These are phyloP conservation scores for Sphaerosporella brunnea DNA, from an alignment of 495 filamentous ascomycete species.

Conservation along the genomic window DNA sequence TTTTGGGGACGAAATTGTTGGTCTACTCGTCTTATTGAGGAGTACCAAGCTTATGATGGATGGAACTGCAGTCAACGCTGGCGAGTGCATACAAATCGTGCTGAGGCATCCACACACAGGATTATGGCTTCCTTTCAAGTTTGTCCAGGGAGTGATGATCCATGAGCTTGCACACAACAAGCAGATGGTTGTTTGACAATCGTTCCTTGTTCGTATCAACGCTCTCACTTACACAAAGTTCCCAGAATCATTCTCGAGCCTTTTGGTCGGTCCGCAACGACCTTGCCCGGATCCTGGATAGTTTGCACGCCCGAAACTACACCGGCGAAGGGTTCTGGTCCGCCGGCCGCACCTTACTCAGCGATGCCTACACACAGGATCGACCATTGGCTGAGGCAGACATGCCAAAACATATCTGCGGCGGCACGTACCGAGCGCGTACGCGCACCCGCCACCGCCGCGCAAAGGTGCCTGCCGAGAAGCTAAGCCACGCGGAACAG, in stretches of 20 bases:
- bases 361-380: slow-evolving; percentile 39
- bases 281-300: slow-evolving; percentile 46
- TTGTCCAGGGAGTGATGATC: slow-evolving; percentile 62
- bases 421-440: slow-evolving; percentile 33
- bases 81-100: slow-evolving; percentile 67
- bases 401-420: slow-evolving; percentile 48
- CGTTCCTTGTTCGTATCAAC: no score
- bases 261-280: slow-evolving; percentile 58
- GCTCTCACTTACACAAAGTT: neutral
- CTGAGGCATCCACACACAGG: slow-evolving; percentile 42
- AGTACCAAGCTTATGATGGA: neutral
- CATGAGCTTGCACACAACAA: slow-evolving; percentile 52
- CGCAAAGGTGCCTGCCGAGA: slow-evolving; percentile 20
- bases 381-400: slow-evolving; percentile 30
- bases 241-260: slow-evolving; percentile 43
- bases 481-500: slow-evolving; percentile 34
- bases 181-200: slow-evolving; percentile 52
- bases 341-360: slow-evolving; percentile 39
- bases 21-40: neutral
- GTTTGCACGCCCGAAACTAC: slow-evolving; percentile 45
- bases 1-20: slow-evolving; percentile 33
- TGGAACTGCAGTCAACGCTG: slow-evolving; percentile 42
- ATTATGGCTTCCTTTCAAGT: slow-evolving; percentile 54
- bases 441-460: slow-evolving; percentile 7
- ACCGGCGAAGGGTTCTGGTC: slow-evolving; percentile 68